These are phyloP conservation scores for Eutypa lata DNA, from an alignment of 2,329 filamentous ascomycete species.

Conservation along the genomic window DNA sequence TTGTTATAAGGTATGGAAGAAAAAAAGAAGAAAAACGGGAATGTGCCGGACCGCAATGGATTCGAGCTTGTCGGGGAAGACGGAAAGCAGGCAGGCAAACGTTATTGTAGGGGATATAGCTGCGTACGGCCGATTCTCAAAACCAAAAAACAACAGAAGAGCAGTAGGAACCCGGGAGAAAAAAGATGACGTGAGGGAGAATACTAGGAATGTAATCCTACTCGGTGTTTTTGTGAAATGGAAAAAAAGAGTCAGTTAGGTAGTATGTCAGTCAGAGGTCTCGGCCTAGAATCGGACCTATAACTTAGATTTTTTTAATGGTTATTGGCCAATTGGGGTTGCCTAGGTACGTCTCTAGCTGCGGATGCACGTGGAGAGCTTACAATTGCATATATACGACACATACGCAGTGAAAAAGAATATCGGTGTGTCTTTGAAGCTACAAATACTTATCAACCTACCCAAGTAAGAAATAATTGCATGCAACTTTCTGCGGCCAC, in stretches of 20 bases:
- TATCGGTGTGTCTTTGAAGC: background rate
- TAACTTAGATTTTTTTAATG: background rate
- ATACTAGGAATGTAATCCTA: too few relatives aligned
- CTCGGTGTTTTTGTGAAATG: too few relatives aligned
- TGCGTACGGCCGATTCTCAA: background rate
- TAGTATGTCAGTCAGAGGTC: background rate
- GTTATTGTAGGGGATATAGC: background rate
- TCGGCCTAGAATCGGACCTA: background rate
- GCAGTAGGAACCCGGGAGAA: background rate
- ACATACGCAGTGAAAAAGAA: background rate
- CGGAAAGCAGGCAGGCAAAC: background rate
- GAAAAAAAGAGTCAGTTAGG: too few relatives aligned
- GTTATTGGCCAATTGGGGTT: background rate
- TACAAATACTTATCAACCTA: background rate
- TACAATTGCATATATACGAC: background rate
- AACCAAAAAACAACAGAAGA: background rate
- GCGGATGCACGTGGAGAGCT: background rate
- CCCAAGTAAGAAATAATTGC: background rate
- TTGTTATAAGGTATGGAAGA: too few relatives aligned
- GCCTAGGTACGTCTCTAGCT: background rate
- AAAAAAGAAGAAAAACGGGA: background rate
- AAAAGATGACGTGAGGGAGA: background rate
- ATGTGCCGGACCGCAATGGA: background rate
- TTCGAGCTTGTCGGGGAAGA: background rate
- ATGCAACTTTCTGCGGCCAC: background rate